A percentile compares a stretch with the other conserved stretches of the same genome.
These are phyloP conservation scores for Neonectria neomacrospora DNA, from an alignment of 2,329 filamentous ascomycete genomes.

Conservation along the genomic window DNA sequence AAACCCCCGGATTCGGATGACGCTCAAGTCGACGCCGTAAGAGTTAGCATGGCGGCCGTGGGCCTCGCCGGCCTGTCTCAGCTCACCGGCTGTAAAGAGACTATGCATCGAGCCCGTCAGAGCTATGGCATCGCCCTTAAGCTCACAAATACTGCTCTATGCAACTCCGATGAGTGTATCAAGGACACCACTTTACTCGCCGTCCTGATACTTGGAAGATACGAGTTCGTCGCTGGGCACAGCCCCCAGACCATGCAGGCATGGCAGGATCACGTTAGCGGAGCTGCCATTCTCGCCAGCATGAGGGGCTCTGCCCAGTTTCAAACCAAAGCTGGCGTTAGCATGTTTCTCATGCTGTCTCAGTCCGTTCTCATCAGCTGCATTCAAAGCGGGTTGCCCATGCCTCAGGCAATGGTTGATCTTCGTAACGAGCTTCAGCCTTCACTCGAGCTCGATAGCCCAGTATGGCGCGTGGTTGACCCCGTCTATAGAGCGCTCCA, in stretches of 20 bases:
- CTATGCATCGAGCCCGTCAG: conserved; percentile 60
- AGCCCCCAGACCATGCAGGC: conserved; percentile 59
- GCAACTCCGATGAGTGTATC: conserved; percentile 54
- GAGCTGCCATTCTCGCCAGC: conserved; percentile 61
- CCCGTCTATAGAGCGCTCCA: conserved; percentile 59
- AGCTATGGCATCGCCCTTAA: conserved; percentile 63
- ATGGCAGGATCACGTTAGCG: conserved; percentile 65
- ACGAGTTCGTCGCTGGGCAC: conserved; percentile 63
- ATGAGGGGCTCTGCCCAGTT: conserved; percentile 62
- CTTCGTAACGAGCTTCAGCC: conserved; percentile 57
- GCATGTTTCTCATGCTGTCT: conserved; percentile 66
- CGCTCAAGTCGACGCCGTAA: conserved; percentile 56
- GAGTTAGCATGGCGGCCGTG: conserved; percentile 65
- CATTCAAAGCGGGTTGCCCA: conserved; percentile 59
- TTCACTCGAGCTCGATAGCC: conserved; percentile 50
- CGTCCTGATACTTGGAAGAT: conserved; percentile 65
- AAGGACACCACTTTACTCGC: conserved; percentile 64
- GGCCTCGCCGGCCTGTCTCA: conserved; percentile 64
- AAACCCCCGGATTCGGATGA: conserved; percentile 53
- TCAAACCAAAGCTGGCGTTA: conserved; percentile 55
- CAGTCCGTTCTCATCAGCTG: conserved; percentile 64
- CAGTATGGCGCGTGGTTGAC: conserved; percentile 56
- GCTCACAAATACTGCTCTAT: conserved; percentile 62
- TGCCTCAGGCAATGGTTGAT: conserved; percentile 60
- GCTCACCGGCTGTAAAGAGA: conserved; percentile 53